These are phyloP conservation scores for Spathaspora sp. DNA, from an alignment of 805 yeast genomes.

Conservation along the genomic window DNA sequence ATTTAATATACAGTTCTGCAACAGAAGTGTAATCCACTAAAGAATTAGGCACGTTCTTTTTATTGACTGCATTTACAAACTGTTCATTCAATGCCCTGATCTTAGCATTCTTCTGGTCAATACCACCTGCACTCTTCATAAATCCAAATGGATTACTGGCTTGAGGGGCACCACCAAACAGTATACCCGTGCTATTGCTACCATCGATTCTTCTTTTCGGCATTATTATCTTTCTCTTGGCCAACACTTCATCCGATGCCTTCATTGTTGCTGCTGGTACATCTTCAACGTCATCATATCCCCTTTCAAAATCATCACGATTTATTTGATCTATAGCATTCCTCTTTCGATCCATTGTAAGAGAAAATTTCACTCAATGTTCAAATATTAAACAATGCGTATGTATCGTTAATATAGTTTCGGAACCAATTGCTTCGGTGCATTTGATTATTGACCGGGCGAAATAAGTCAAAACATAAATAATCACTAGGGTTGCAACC, in stretches of 20 bases:
- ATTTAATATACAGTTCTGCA: conserved; percentile 56
- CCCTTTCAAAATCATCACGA: conserved; percentile 36
- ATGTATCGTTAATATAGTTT: background rate
- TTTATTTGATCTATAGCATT: conserved; percentile 62
- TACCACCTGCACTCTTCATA: background rate
- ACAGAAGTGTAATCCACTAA: conserved; percentile 54
- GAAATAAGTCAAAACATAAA: background rate
- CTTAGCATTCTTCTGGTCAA: conserved; percentile 39
- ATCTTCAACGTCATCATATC: conserved; percentile 21
- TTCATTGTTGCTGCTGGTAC: conserved; percentile 26
- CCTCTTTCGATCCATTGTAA: conserved; percentile 57
- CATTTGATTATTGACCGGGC: background rate
- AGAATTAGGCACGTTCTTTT: conserved; percentile 40
- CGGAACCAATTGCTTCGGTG: background rate
- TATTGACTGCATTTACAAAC: conserved; percentile 48
- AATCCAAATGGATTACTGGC: background rate
- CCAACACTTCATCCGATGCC: conserved; percentile 62
- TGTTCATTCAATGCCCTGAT: conserved; percentile 64
- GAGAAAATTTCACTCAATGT: background rate
- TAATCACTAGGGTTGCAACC: background rate
- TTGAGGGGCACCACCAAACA: background rate
- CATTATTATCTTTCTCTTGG: conserved; percentile 65
- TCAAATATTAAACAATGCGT: background rate
- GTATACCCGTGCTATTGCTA: background rate
- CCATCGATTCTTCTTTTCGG: conserved; percentile 36